Base-by-base conservation (phyloP, 257 asterid species). In the Leonotis leonurus region DNA sequence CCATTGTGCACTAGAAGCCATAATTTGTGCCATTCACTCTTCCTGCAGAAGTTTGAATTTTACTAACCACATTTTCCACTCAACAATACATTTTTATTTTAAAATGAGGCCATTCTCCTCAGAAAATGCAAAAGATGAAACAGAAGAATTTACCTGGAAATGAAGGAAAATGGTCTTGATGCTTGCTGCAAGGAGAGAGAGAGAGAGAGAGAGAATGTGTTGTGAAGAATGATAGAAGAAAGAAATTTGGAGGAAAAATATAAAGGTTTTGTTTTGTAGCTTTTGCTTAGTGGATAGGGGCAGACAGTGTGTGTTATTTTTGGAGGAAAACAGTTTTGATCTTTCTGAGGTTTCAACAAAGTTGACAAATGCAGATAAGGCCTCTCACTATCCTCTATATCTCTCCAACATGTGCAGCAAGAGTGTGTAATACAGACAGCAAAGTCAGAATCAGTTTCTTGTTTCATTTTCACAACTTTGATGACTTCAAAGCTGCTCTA, bases 1-100 rank as follows among this genome's bases (percentile, higher is more conserved):
- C 99, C 99, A 92, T 85, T 89, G 97, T 39, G 88, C 84, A 3
- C 95, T 77, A 50, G 99, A 96, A 68, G 96, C 95, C 87, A 92
- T 69, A 60, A 89, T 87, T 73, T 92, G 96, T 13, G 99, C 97
- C 99, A 92, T 92, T 70, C n/a, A n/a, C n/a, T n/a, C n/a, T 67
- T 75, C 36, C 35, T 53, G 2, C 5, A 16, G 75, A 39, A 2
- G 17, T 22, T n/a, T 7, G 33, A 29, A 29, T 29, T 29, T 1
- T 7, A 29, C 33, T 3, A 1, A 29, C 33, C 33, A 29, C 40
- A 35, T 35, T 9, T 8, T 12, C 3, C 40, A 35, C 10, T 9
- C n/a, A 35, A 35, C n/a, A n/a, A n/a, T 35, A 9, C 40, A 35
- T 35, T 35, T 35, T 1, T 0, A 1, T 10, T 35, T 29, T 29